phyloP scores from a whole-genome alignment of 2,329 filamentous ascomycete species.

The Pestalotiopsis sp. region DNA sequence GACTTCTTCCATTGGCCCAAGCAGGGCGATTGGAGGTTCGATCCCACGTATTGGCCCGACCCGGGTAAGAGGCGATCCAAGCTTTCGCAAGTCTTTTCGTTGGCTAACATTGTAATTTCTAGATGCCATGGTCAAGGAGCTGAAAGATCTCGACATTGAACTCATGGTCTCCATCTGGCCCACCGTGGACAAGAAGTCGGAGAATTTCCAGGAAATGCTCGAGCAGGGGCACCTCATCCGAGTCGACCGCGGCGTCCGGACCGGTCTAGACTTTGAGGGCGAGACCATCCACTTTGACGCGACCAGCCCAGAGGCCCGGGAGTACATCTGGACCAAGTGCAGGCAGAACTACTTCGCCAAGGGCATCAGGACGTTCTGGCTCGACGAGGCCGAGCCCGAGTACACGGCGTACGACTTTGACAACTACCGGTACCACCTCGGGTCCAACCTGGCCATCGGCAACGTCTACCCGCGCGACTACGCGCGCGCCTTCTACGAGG shows the following conservation, averaged over 20 bases:
- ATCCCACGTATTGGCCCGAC: conserved; percentile 66
- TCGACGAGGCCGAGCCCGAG: conserved; percentile 71
- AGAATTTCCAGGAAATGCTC: conserved; percentile 65
- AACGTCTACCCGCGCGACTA: conserved; percentile 59
- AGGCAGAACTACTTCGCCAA: conserved; percentile 64
- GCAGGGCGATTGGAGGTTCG: conserved; percentile 71
- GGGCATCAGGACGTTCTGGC: conserved; percentile 68
- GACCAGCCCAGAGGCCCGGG: conserved; percentile 61
- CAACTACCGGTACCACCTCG: conserved; percentile 62
- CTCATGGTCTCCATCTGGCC: conserved; percentile 74
- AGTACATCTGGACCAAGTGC: conserved; percentile 61
- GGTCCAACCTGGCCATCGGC: conserved; percentile 54
- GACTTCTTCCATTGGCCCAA: conserved; percentile 71
- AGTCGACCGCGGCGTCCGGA: conserved; percentile 60
- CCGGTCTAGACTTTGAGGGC: conserved; percentile 61
- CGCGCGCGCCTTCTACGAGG: conserved; percentile 57
- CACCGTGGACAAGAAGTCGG: conserved; percentile 60
- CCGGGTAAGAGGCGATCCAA: conserved; percentile 42
- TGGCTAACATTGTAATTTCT: not conserved
- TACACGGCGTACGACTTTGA: conserved; percentile 69
- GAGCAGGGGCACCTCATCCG: conserved; percentile 63
- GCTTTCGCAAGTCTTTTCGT: not conserved
- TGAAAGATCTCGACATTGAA: conserved; percentile 60
- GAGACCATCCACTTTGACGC: conserved; percentile 64
- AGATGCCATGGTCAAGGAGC: conserved; percentile 65